A percentile compares a stretch with the other conserved stretches of the same genome.
phyloP scores from a whole-genome alignment of 345 rosid genomes.

The Orychophragmus violaceus region DNA sequence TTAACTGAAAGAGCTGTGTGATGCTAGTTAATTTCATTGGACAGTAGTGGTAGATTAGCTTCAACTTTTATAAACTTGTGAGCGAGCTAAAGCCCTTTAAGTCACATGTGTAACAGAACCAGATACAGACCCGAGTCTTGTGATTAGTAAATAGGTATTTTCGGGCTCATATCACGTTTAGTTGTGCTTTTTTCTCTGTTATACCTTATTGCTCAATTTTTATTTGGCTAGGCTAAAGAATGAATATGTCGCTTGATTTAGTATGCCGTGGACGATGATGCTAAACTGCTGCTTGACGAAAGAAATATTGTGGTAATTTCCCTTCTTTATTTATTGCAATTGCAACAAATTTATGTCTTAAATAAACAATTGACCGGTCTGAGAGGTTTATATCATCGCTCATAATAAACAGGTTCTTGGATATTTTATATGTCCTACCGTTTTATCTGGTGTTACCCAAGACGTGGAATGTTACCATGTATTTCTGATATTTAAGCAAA shows the following conservation, averaged over 20 bases:
- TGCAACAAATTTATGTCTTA: not conserved
- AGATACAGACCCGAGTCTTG: conserved; percentile 88
- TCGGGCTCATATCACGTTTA: not conserved
- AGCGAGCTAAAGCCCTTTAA: conserved; percentile 73
- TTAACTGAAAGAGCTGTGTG: too few species aligned
- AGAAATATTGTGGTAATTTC: conserved; percentile 62
- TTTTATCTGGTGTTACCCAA: conserved; percentile 66
- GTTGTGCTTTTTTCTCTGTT: not conserved
- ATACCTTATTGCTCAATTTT: conserved; percentile 8
- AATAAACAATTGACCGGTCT: not conserved
- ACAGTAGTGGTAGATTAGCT: not conserved
- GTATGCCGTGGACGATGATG: conserved; percentile 73
- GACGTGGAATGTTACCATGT: conserved; percentile 99
- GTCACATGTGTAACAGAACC: conserved; percentile 79
- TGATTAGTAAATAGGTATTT: conserved; percentile 76
- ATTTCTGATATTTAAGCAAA: not conserved
- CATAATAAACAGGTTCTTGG: conserved; percentile 64
- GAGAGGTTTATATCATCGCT: not conserved
- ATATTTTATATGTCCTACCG: conserved; percentile 87
- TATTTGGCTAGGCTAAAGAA: conserved; percentile 71
- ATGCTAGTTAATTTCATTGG: not conserved
- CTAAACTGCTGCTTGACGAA: conserved; percentile 79
- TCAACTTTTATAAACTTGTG: conserved; percentile 41
- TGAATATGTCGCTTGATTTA: conserved; percentile 66
- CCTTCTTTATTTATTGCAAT: not conserved